A percentile compares a stretch with the other conserved stretches of the same genome.
phyloP scores from a whole-genome alignment of 2,329 filamentous ascomycete species.

The Xylaria sp. region DNA sequence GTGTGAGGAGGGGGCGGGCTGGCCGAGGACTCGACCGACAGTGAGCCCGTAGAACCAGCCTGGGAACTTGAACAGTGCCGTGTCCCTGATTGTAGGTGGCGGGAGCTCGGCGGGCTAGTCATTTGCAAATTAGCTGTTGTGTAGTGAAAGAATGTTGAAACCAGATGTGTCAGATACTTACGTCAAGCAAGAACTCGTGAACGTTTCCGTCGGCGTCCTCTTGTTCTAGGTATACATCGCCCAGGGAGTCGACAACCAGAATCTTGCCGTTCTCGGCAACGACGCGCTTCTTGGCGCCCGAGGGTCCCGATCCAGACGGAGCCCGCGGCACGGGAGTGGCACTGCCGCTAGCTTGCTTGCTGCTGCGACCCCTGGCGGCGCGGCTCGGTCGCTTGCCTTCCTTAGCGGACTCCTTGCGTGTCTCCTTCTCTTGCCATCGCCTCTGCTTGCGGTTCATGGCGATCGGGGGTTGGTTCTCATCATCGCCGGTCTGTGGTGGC shows the following conservation, averaged over 20 bases:
- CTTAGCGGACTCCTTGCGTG: constrained; percentile 70
- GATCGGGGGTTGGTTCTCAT: constrained; percentile 57
- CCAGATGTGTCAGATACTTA: constrained; percentile 54
- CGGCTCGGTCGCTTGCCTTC: constrained; percentile 53
- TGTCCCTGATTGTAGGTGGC: constrained; percentile 78
- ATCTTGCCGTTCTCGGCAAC: constrained; percentile 95
- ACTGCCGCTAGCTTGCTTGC: constrained; percentile 50
- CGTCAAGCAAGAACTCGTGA: constrained; percentile 85
- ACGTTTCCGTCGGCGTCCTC: constrained; percentile 84
- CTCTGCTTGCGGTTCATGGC: constrained; percentile 84
- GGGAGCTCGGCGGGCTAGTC: constrained; percentile 78
- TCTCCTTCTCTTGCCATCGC: constrained; percentile 84
- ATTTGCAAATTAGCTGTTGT: constrained; percentile 12
- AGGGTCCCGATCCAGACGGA: constrained; percentile 61
- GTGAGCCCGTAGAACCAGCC: constrained; percentile 70
- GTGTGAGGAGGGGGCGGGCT: constrained; percentile 33
- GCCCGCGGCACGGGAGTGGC: constrained; percentile 60
- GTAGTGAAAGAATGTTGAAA: background rate
- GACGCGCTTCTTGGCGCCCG: constrained; percentile 83
- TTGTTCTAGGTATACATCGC: constrained; percentile 95
- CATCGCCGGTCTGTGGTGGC: constrained; percentile 51
- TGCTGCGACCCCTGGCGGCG: constrained; percentile 42
- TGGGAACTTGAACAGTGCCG: constrained; percentile 80
- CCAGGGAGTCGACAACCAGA: constrained; percentile 86
- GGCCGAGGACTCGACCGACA: constrained; percentile 55